Conservation (phyloP, 192 early-diverging fungal genomes). For the Coemansia sp. region DNA sequence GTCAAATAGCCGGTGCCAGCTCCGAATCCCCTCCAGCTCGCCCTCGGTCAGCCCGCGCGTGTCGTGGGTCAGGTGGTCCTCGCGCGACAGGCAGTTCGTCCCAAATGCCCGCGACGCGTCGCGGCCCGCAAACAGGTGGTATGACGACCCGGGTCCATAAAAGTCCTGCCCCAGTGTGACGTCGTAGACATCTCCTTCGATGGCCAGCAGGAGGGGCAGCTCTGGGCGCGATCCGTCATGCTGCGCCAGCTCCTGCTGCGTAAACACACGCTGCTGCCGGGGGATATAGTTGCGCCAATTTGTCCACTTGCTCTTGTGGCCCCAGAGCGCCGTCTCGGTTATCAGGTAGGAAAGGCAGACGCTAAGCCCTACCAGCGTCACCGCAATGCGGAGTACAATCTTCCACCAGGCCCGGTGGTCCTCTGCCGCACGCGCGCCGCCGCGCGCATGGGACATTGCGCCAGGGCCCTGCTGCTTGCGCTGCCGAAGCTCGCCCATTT, state of each 20-base stretch:
- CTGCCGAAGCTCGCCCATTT: too few species aligned
- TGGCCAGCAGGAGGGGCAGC: conserved; percentile 83
- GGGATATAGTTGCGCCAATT: conserved; percentile 69
- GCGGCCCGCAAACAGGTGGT: conserved; percentile 81
- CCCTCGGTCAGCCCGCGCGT: conserved; percentile 70
- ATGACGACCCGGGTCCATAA: conserved; percentile 76
- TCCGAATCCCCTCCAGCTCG: conserved; percentile 67
- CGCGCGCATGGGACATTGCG: background rate
- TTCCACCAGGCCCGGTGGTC: conserved; percentile 27
- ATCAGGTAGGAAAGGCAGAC: conserved; percentile 57
- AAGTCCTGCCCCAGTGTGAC: conserved; percentile 69
- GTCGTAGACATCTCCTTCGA: conserved; percentile 92
- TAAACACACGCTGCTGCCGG: conserved; percentile 60
- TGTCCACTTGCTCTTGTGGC: conserved; percentile 61
- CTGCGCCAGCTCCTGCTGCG: conserved; percentile 65
- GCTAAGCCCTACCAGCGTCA: conserved; percentile 29
- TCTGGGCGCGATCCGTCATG: conserved; percentile 82
- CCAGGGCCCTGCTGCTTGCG: too few species aligned
- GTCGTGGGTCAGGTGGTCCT: conserved; percentile 89
- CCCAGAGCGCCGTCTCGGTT: conserved; percentile 75
- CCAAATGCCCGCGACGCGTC: conserved; percentile 93
- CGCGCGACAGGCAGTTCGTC: conserved; percentile 82
- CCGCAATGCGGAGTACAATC: conserved; percentile 27
- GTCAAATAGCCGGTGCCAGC: conserved; percentile 86
- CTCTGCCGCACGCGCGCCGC: background rate